Percentiles rank a stretch among this genome's conserved stretches.
Conservation (phyloP, 2,329 filamentous ascomycete genomes). For the Geosmithia putterillii region DNA sequence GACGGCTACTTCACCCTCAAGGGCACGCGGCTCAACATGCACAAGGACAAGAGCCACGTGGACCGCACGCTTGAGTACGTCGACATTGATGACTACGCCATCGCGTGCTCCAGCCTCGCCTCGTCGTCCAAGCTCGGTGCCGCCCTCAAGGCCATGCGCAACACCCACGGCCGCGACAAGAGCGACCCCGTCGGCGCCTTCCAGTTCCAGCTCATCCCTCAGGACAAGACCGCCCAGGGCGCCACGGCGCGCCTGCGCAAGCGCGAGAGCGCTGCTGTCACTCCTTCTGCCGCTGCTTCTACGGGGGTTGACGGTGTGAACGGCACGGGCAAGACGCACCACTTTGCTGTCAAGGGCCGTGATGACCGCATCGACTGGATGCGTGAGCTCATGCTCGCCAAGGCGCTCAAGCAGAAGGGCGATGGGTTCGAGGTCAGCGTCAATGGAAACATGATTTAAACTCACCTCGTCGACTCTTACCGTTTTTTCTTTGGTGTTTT, state of each 20-base stretch:
- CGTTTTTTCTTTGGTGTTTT: slow-evolving; percentile 6
- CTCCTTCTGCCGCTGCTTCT: not conserved
- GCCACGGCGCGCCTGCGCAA: slow-evolving; percentile 41
- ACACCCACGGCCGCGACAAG: slow-evolving; percentile 40
- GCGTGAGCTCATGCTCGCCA: slow-evolving; percentile 83
- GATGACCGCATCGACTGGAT: slow-evolving; percentile 97
- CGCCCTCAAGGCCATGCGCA: slow-evolving; percentile 64
- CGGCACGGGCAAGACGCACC: slow-evolving; percentile 70
- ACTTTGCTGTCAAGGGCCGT: slow-evolving; percentile 79
- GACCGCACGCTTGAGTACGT: slow-evolving; percentile 62
- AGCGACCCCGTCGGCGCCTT: slow-evolving; percentile 55
- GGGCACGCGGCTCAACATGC: slow-evolving; percentile 63
- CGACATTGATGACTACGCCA: slow-evolving; percentile 80
- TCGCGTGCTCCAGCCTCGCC: slow-evolving; percentile 68
- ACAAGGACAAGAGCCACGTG: slow-evolving; percentile 44
- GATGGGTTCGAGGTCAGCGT: slow-evolving; percentile 74
- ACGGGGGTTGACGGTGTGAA: slow-evolving; percentile 32
- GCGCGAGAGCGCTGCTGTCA: slow-evolving; percentile 31
- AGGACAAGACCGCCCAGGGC: slow-evolving; percentile 26
- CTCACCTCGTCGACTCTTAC: slow-evolving; percentile 2
- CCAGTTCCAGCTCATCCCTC: slow-evolving; percentile 74
- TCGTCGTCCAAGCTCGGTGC: slow-evolving; percentile 72
- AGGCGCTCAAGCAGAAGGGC: slow-evolving; percentile 73
- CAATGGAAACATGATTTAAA: slow-evolving; percentile 64
- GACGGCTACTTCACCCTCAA: slow-evolving; percentile 83